Base-by-base conservation (phyloP, 2,329 filamentous ascomycete genomes). In the Nannizziopsis arthrosporioides region DNA sequence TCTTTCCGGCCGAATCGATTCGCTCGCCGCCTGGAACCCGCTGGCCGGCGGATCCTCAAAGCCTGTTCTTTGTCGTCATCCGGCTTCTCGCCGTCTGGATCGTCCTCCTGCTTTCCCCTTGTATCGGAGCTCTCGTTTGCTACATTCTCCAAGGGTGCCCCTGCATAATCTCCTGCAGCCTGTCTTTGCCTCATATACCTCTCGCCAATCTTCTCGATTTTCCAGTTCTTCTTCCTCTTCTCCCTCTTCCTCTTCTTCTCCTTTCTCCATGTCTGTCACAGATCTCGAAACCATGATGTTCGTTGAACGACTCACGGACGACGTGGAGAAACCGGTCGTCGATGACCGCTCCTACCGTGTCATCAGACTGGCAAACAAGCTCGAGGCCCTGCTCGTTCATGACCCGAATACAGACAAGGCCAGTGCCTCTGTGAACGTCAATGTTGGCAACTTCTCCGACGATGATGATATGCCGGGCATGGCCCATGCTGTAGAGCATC, bases 391-490 rank as follows among this genome's bases (percentile, higher is more conserved):
- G 14, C 71, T 98, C 43, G 92, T 96, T 48, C 90, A 96, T 63
- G 92, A 98, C 68, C 78, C 85, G 1, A 83, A 93, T 53, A 94
- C 92, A 6, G 92, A 98, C 73, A 96, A 96, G 75, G 89, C 92
- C 54, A 94, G 88, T 60, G 92, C 90, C 8, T 85, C 90, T 44
- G 80, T 96, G 61, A 92, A 96, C 63, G 89, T 96, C 62, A 89
- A 94, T 65, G 90, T 95, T 32, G 92, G 92, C 53, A 93, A 86
- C 67, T 95, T 95, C 70, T 93, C 85, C 62, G 92, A 98, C 61
- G 80, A 85, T 55, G 78, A 84, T 55, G 85, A 88, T 58, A 88
- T 96, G 78, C 89, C 87, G 11, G 88, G 92, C 51, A 89, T 94
- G 78, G 90, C 90, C 45, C 92, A 96, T 70, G 89, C 88, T 5